Percentiles rank a stretch among this genome's conserved stretches.
These are phyloP conservation scores for Bifiguratus adelaidae DNA, from an alignment of 192 early-diverging fungal species.

Conservation along the genomic window DNA sequence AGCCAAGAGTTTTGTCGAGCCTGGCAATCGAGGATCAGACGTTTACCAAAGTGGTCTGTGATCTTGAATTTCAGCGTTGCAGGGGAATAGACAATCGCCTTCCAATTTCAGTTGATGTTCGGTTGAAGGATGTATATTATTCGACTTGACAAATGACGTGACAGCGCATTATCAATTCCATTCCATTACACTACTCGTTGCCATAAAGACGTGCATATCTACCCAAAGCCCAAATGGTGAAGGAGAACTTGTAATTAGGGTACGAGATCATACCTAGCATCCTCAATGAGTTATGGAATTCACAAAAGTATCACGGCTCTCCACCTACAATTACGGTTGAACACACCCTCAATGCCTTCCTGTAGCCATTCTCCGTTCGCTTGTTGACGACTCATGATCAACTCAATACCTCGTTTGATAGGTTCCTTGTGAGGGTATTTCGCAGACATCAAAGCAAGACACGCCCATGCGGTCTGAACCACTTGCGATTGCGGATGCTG, in stretches of 20 bases:
- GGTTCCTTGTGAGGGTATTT: slow-evolving; percentile 63
- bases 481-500: slow-evolving; percentile 76
- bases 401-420: slow-evolving; percentile 53
- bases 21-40: too few relatives aligned
- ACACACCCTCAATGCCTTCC: slow-evolving; percentile 96
- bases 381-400: slow-evolving; percentile 81
- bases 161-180: too few relatives aligned
- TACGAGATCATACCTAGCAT: slow-evolving; percentile 51
- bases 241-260: slow-evolving; percentile 90
- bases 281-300: not conserved
- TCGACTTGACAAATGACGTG: too few relatives aligned
- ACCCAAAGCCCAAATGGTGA: slow-evolving; percentile 88
- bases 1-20: too few relatives aligned
- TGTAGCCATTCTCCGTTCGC: slow-evolving; percentile 92
- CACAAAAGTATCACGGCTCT: not conserved
- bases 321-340: slow-evolving; percentile 73
- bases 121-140: too few relatives aligned
- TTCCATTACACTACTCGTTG: too few relatives aligned
- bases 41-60: too few relatives aligned
- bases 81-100: too few relatives aligned
- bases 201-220: slow-evolving; percentile 69
- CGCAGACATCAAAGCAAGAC: slow-evolving; percentile 84
- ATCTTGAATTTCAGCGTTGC: too few relatives aligned
- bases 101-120: too few relatives aligned
- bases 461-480: slow-evolving; percentile 82